Base-by-base conservation (phyloP, 2,329 filamentous ascomycete genomes). In the Penicillium crustosum region DNA sequence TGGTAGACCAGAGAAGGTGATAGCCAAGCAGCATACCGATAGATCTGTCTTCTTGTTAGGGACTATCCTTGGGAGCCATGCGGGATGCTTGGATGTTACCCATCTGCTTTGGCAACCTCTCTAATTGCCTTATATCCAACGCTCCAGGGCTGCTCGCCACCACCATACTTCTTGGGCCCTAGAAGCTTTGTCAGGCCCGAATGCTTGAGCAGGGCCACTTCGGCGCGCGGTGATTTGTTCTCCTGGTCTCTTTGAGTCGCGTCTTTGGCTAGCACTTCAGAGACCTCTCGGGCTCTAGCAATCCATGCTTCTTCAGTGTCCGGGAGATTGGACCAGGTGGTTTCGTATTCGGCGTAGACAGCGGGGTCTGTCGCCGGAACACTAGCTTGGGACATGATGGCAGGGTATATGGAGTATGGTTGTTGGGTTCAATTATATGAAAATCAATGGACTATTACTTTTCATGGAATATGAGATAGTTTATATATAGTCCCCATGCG, bases 11-110 rank as follows among this genome's bases (percentile, higher is more conserved):
- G 8, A 87, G 75, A 5, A 88, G 74, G 64, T 88, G 85, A 62
- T 88, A 88, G 1, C 84, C 86, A 0, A 88, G 76, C 0, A 89
- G 78, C 85, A 87, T 87, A 1, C 86, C 86, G 33, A 89, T 76
- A 0, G 83, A 86, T 0, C 78, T 81, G 41, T 35, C n/a, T 31
- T 38, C 19, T 13, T 15, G n/a, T 45, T 21, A 31, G 27, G 13
- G 9, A 21, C 31, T 38, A 33, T 52, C 10, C 8, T 38, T 5
- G 13, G 17, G 13, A 36, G 13, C 10, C 6, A 43, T 21, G 15
- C 6, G 13, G 19, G 21, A 19, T 44, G 6, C n/a, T 31, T 10
- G 6, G 3, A n/a, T n/a, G 58, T 29, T 62, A 85, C 78, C 86
- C 86, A 69, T 89, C 86, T 0, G 78, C 82, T 65, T 86, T 86